phyloP scores from a whole-genome alignment of 805 yeast species.

The Brettanomyces sp. region DNA sequence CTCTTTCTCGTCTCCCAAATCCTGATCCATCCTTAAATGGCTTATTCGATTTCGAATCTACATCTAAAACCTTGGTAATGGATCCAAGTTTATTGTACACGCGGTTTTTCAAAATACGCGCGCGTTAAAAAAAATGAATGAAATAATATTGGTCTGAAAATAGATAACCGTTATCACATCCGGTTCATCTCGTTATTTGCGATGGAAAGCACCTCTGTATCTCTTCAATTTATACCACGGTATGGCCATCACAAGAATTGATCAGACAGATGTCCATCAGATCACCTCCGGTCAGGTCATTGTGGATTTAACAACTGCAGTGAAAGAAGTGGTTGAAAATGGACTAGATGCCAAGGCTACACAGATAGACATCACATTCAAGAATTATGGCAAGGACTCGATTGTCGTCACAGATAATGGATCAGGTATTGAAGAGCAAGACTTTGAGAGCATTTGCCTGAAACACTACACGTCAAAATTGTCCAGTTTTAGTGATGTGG shows the following conservation, averaged over 20 bases:
- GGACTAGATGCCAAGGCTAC: slow-evolving; percentile 71
- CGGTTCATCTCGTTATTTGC: too few relatives aligned
- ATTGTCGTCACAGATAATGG: slow-evolving; percentile 68
- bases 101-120: too few relatives aligned
- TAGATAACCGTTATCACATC: too few relatives aligned
- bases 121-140: neutral
- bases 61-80: too few relatives aligned
- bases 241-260: slow-evolving; percentile 30
- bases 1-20: too few relatives aligned
- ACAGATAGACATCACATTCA: slow-evolving; percentile 57
- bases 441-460: slow-evolving; percentile 44
- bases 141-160: too few relatives aligned
- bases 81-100: neutral
- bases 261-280: slow-evolving; percentile 49
- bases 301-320: slow-evolving; percentile 63
- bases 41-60: too few relatives aligned
- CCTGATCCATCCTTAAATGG: too few relatives aligned
- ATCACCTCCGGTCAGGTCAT: slow-evolving; percentile 94
- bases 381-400: slow-evolving; percentile 63
- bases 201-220: neutral
- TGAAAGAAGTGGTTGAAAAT: slow-evolving; percentile 83
- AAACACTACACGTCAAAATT: slow-evolving; percentile 67
- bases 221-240: neutral
- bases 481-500: slow-evolving; percentile 43
- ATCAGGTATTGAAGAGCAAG: slow-evolving; percentile 44